Percentiles rank a stretch among this genome's conserved stretches.
These are phyloP conservation scores for Tulasnella sp. DNA, from an alignment of 768 basidiomycete genomes.

Conservation along the genomic window DNA sequence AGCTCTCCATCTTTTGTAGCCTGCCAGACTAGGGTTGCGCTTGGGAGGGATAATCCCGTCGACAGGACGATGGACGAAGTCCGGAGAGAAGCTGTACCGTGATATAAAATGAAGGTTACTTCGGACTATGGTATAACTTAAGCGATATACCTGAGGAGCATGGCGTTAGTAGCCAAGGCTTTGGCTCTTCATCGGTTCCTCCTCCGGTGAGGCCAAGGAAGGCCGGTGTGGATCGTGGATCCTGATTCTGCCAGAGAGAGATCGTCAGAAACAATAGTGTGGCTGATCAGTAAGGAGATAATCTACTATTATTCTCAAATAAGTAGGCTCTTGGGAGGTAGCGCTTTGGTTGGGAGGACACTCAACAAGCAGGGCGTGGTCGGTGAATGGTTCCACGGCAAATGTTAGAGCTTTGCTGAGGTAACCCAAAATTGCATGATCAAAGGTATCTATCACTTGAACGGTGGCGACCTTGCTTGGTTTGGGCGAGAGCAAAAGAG, in stretches of 20 bases:
- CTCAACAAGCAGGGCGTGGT: neutral
- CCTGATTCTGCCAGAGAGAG: neutral
- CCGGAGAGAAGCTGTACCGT: neutral
- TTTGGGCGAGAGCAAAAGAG: neutral
- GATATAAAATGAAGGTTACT: neutral
- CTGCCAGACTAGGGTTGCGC: neutral
- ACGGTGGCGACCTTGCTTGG: neutral
- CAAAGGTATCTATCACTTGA: neutral
- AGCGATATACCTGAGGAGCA: neutral
- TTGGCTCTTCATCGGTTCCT: neutral
- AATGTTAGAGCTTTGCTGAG: neutral
- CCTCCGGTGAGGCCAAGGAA: neutral
- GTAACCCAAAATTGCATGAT: neutral
- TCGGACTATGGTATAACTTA: too few relatives aligned
- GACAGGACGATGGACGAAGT: neutral
- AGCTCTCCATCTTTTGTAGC: neutral
- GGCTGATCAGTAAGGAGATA: neutral
- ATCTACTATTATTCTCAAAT: neutral
- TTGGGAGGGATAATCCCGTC: neutral
- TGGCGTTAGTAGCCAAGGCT: neutral
- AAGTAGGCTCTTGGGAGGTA: neutral
- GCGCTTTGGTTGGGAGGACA: neutral
- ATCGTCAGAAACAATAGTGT: neutral
- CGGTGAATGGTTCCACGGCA: neutral
- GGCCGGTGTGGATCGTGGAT: neutral